Evolutionary conservation across 2,329 filamentous ascomycete species (phyloP), one percentile per base, ranked within the genome.

Genomic region (Fusarium sp.): DNA sequence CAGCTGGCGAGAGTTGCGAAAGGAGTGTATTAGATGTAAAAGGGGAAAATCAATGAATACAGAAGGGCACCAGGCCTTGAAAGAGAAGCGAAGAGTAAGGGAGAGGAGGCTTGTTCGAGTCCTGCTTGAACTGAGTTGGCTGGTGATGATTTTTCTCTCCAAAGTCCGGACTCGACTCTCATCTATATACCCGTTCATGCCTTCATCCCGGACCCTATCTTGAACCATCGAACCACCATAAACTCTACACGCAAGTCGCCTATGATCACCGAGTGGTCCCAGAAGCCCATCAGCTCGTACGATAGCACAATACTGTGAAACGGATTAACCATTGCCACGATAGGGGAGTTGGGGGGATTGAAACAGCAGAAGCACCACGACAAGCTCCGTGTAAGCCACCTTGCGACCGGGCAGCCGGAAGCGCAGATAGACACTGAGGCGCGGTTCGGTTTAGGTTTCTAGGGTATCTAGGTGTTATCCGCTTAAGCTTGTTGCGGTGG

Each of bases 231-330:
- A 34, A 31, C 31, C 40, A 43, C 36, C 11, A 43, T 28, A 43
- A n/a, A 10, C 28, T 47, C n/a, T 15, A 3, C 13, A 16, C 43
- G 43, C 40, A 36, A 16, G 12, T 48, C 54, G 54, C 54, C 43
- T 58, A 44, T 23, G 31, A 41, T 50, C 31, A 52, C 40, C 8
- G 12, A 43, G 65, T 70, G 61, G 61, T 58, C 57, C 67, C 65
- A 70, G 67, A 70, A 70, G n/a, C 30, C 57, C 30, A 52, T 46
- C 12, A 50, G 64, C 65, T 70, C 65, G 67, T 70, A 70, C 67
- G 67, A 70, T 63, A 43, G 51, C 54, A 53, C 23, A 57, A 52
- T 28, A 54, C 47, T 50, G 57, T 68, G 65, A 70, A 70, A 70
- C 67, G 41, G 53, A 47, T 31, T 8, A 40, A 47, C n/a, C 51